Base-by-base conservation (phyloP, 106 monocot species). In the Dioscorea zingiberensis region DNA sequence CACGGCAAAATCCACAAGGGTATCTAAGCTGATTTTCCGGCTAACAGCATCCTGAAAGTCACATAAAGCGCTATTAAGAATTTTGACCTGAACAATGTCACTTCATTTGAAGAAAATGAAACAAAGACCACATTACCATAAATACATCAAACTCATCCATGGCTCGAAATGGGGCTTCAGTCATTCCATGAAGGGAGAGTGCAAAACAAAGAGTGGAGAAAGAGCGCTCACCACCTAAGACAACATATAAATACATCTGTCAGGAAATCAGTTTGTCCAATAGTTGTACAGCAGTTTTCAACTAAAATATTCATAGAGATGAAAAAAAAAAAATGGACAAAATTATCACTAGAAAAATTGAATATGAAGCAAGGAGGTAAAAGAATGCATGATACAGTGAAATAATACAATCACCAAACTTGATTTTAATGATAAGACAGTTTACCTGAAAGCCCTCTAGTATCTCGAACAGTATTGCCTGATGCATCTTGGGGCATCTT, bases 91-190 rank as follows among this genome's bases (percentile, higher is more conserved):
- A 44, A 27, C 8, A 7, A 27, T 23, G 38, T 28, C 15, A 38
- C 38, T 38, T 38, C 38, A 38, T 2, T 38, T 38, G 38, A 10
- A 38, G 9, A 25, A 69, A 47, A 69, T 54, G 17, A 45, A 62
- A 6, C 44, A 53, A 2, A 5, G 47, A 62, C 57, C 16, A 71
- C 85, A 81, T n/a, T 63, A 93, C 98, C 93, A 98, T 98, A 58
- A 98, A 93, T 8, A 98, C 98, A 74, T 98, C 98, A 77, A 98
- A 93, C 67, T 98, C 98, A 73, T 98, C 98, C 98, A 98, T 98
- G n/a, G 98, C 92, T 47, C 93, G 78, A 58, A 98, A 98, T 60
- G 98, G 98, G 30, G 98, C 78, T 73, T 98, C 98, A 17, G 93
- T 93, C 92, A 98, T 92, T 18, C 86, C 88, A 69, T 98, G 97